These are phyloP conservation scores for Baeospora myosura DNA, from an alignment of 1,284 basidiomycete species.

Conservation along the genomic window DNA sequence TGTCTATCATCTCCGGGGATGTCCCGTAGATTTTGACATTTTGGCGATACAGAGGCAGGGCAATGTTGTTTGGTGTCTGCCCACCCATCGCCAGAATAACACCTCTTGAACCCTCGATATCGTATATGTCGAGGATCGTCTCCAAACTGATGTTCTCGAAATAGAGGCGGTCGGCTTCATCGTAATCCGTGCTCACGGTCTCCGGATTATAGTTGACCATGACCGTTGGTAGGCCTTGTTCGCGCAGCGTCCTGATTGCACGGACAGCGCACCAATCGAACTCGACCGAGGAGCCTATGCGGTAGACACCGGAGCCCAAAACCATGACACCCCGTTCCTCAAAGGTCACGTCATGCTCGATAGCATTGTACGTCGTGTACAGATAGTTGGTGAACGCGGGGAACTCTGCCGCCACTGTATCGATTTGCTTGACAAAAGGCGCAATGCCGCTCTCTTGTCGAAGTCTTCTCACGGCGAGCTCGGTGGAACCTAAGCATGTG, in stretches of 20 bases:
- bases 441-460: conserved; percentile 80
- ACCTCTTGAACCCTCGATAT: conserved; percentile 82
- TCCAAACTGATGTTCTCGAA: conserved; percentile 98
- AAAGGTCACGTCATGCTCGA: conserved; percentile 88
- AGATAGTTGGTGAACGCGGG: conserved; percentile 98
- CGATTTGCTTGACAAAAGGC: conserved; percentile 98
- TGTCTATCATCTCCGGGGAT: conserved; percentile 99
- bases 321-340: conserved; percentile 94
- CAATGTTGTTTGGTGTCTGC: conserved; percentile 98
- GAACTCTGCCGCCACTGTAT: conserved; percentile 98
- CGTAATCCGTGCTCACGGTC: conserved; percentile 98
- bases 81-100: conserved; percentile 98
- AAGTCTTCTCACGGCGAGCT: conserved; percentile 81
- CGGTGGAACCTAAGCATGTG: conserved; percentile 73
- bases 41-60: conserved; percentile 87
- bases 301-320: conserved; percentile 95
- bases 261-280: conserved; percentile 99
- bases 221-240: conserved; percentile 91
- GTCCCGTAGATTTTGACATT: conserved; percentile 98
- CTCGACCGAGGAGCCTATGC: conserved; percentile 98
- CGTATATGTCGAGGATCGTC: conserved; percentile 96
- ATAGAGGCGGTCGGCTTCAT: conserved; percentile 96
- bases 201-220: conserved; percentile 99
- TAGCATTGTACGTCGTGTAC: conserved; percentile 95
- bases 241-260: conserved; percentile 90